Evolutionary conservation across 1,284 basidiomycete species (phyloP), one percentile per base, ranked within the genome.

Genomic region (Tremellales sp.): DNA sequence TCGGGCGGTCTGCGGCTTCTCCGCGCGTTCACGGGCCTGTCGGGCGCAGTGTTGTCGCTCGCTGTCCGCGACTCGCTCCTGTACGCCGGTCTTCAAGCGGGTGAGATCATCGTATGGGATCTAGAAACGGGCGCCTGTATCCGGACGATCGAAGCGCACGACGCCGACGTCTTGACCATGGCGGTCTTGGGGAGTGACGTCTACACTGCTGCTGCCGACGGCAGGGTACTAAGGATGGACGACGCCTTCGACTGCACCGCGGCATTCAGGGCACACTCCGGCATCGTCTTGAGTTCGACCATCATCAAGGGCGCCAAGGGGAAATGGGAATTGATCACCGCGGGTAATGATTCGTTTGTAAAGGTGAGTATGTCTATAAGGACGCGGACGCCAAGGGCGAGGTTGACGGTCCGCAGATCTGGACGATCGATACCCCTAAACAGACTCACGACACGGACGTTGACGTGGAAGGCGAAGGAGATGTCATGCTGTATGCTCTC

Each of bases 21-120:
- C 9, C 45, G 53, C 12, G 43, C 57, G 18, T 67, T 68, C 43
- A 36, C 66, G 18, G 58, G 48, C 5, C 48, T 72, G 0, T 46
- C 59, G 8, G 77, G 76, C 12, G 78, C 75, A 0, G 83, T 95
- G 2, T 77, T 94, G n/a, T 81, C 89, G 0, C 77, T 97, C 14
- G 81, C 82, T 1, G 81, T 81, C 0, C 78, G 80, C 34, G 83
- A 85, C 28, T 86, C 86, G 29, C 88, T 89, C 0, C 78, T 97
- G 14, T 95, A 86, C 60, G 92, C 89, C 0, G 94, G 91, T 0
- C 85, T 91, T 58, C 94, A 98, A 70, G 90, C 89, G 55, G 94
- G 94, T 1, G 84, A 86, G 56, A 87, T 97, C 58, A 86, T 86
- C 55, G 85, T 97, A 5, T 84, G 89, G 76, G 93, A 97, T 67